Evolutionary conservation across 306 rosid genomes (phyloP).

Genomic region (Urtica urens): DNA sequence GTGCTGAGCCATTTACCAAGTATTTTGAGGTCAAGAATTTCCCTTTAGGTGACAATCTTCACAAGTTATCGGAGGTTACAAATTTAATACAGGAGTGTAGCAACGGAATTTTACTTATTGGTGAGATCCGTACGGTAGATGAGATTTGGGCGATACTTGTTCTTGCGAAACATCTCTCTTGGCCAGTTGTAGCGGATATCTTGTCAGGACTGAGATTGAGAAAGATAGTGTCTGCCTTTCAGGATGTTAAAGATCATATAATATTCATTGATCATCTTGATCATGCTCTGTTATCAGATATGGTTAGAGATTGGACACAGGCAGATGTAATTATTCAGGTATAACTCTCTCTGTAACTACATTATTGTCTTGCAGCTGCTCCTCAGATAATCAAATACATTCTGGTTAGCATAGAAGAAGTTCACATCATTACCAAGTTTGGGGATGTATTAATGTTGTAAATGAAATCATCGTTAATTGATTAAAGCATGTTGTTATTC

Average conservation of each 20-base stretch:
- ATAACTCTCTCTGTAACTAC: conserved; percentile 10
- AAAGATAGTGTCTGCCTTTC: conserved; percentile 50
- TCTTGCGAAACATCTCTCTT: conserved; percentile 71
- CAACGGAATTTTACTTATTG: conserved; percentile 60
- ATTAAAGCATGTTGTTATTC: conserved; percentile 7
- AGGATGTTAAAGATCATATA: conserved; percentile 44
- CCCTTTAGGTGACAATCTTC: conserved; percentile 23
- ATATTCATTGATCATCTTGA: conserved; percentile 84
- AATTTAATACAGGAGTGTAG: conserved; percentile 37
- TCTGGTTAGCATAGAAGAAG: not conserved
- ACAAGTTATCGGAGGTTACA: conserved; percentile 46
- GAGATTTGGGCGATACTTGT: conserved; percentile 92
- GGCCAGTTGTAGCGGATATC: conserved; percentile 92
- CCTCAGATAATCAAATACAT: not conserved
- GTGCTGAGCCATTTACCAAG: conserved; percentile 72
- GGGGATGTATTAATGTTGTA: not conserved
- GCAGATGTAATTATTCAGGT: conserved; percentile 86
- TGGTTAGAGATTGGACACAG: conserved; percentile 44
- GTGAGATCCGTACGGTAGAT: conserved; percentile 74
- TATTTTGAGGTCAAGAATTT: conserved; percentile 42
- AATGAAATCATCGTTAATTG: no score
- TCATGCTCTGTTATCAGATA: conserved; percentile 67
- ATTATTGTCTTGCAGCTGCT: not conserved
- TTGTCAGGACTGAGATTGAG: conserved; percentile 85
- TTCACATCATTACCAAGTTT: no score